phyloP scores from a whole-genome alignment of 2,329 filamentous ascomycete species.

The Pseudogymnoascus sp. region DNA sequence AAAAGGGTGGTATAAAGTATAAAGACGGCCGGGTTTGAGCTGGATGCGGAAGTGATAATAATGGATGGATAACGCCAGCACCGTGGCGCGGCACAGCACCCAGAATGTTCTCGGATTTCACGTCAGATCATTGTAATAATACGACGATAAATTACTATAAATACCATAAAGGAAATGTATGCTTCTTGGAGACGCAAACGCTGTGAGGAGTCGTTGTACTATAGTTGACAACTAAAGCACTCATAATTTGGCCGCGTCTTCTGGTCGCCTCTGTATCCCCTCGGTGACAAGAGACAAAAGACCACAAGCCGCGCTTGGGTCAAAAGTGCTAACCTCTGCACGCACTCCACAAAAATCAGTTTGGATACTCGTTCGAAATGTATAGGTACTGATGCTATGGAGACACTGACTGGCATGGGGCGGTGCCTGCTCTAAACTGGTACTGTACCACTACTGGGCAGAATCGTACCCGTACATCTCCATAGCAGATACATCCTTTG shows the following conservation, averaged over 20 bases:
- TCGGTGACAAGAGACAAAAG: background rate
- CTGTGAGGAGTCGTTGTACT: background rate
- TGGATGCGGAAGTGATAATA: conserved; percentile 7
- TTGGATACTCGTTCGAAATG: conserved; percentile 3
- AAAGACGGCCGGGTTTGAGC: background rate
- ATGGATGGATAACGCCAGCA: background rate
- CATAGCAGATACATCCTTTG: conserved; percentile 4
- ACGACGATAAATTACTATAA: background rate
- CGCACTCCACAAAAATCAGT: background rate
- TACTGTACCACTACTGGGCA: background rate
- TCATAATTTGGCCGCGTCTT: background rate
- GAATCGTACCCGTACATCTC: background rate
- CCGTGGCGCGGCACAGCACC: background rate
- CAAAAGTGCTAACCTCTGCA: background rate
- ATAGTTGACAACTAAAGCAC: background rate
- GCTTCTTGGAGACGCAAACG: background rate
- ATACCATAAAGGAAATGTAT: background rate
- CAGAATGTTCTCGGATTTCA: conserved; percentile 2
- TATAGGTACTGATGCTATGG: background rate
- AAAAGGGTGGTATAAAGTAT: background rate
- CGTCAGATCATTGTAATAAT: background rate
- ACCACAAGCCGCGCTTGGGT: background rate
- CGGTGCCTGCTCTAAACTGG: background rate
- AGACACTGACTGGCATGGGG: background rate
- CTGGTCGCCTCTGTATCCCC: background rate